Base-by-base conservation (phyloP, 306 rosid species). In the Prunus campanulata region DNA sequence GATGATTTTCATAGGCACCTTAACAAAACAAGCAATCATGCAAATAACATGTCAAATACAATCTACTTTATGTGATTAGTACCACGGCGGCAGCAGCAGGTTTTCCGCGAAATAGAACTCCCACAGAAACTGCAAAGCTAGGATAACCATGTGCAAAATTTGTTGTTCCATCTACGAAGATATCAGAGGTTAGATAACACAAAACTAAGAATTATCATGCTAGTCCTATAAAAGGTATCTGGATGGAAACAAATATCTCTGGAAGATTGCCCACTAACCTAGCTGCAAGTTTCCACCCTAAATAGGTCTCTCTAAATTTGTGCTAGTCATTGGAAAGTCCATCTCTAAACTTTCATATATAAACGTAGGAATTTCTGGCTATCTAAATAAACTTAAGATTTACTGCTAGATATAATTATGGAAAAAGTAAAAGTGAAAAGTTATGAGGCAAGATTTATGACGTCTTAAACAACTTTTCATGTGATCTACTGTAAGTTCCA, bases 1-100 rank as follows among this genome's bases (percentile, higher is more conserved):
- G 52, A 48, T 48, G 52, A 48, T 48, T 48, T 48, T 11, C 52
- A 60, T 63, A 63, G 22, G 30, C 46, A 30, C 16, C 24, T 14
- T 7, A 30, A 6, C 46, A 63, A 6, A 18, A 27, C 19, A 61
- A 29, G 42, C 15, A 74, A 74, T 39, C 39, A 75, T 22, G 25
- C n/a, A 74, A 74, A 75, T 70, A 15, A 64, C 14, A 75, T 27
- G 50, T 62, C 61, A 70, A 46, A 78, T 30, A 47, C 19, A 74
- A 74, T 65, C 5, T 6, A 65, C 51, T 48, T n/a, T 48, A 63
- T 24, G 14, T 3, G n/a, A 20, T 72, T 48, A 71, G 59, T 80
- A 94, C 99, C 97, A 95, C 99, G 3, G 96, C 83, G 54, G 97
- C 97, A 72, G 97, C 97, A 49, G 89, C 92, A 78, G 99, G 99